Conservation (phyloP, 495 filamentous ascomycete genomes). For the Lepidopterella palustris region DNA sequence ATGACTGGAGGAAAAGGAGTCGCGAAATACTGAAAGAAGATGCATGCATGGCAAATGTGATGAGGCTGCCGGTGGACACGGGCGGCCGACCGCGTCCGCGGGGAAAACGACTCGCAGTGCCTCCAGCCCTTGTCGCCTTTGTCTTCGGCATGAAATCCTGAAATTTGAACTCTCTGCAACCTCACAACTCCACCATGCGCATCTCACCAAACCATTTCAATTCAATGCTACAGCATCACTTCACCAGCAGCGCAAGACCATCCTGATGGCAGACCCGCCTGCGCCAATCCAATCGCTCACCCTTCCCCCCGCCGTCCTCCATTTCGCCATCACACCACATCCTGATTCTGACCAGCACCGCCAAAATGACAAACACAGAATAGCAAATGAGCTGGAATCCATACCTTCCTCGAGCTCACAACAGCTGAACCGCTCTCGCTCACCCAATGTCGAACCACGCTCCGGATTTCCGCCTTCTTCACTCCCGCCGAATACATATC, state of each 20-base stretch:
- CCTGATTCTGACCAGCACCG: conserved; percentile 19
- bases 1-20: no score
- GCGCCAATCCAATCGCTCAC: conserved; percentile 7
- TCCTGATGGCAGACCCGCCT: not conserved
- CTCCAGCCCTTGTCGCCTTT: no score
- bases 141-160: not conserved
- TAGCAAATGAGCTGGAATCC: conserved; percentile 15
- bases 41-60: no score
- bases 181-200: not conserved
- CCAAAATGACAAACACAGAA: conserved; percentile 11
- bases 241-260: not conserved
- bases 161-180: not conserved
- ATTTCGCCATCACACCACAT: conserved; percentile 8
- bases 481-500: not conserved
- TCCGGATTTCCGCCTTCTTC: not conserved
- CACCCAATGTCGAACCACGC: not conserved
- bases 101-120: no score
- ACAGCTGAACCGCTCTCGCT: not conserved
- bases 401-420: conserved; percentile 4
- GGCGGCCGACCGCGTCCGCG: no score
- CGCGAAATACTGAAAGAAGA: no score
- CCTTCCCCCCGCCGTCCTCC: conserved; percentile 12
- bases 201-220: not conserved
- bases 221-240: not conserved
- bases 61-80: no score